Evolutionary conservation across 257 asterid species (phyloP), one percentile per base, ranked within the genome.

Genomic region (Plantago ovata): DNA sequence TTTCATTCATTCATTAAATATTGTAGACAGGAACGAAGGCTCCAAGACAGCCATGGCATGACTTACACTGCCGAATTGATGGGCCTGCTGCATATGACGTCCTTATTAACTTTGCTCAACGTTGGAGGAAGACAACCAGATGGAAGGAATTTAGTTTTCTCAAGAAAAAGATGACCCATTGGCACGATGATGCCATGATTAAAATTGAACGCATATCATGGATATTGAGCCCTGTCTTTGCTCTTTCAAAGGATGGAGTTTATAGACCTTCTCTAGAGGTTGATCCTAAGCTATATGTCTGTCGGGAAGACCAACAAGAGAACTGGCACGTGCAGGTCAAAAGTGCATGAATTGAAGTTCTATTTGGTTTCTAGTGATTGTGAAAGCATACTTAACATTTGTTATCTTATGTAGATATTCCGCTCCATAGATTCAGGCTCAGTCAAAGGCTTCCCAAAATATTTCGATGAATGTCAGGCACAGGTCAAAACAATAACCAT

Each of bases 21-120:
- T 65, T 39, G 38, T 60, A 85, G 95, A 72, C 56, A 53, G 98
- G 95, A 75, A 79, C 82, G 28, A 82, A 77, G 73, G 96, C 93
- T 66, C 98, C 98, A 0, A 83, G 98, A 74, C 74, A 92, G 79
- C 96, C 98, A 66, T 87, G 98, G 96, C 98, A 92, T 80, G 98
- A 92, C 68, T 67, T 92, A 70, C 98, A 92, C 77, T 78, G 93
- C 79, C 77, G 73, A 77, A 78, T 92, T 53, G 98, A 91, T 0
- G 98, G 98, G 23, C 95, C 98, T 33, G 94, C 98, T 70, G 98
- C 96, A 63, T 87, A 87, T 77, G 98, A 92, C 50, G 95, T 92
- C 71, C 96, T 92, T 68, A 56, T 83, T 62, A 92, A 92, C 79
- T 92, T 92, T 79, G 95, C 94, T 60, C 96, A 92, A 56, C 94